These are phyloP conservation scores for Curvularia lunata DNA, from an alignment of 2,329 filamentous ascomycete genomes.

Conservation along the genomic window DNA sequence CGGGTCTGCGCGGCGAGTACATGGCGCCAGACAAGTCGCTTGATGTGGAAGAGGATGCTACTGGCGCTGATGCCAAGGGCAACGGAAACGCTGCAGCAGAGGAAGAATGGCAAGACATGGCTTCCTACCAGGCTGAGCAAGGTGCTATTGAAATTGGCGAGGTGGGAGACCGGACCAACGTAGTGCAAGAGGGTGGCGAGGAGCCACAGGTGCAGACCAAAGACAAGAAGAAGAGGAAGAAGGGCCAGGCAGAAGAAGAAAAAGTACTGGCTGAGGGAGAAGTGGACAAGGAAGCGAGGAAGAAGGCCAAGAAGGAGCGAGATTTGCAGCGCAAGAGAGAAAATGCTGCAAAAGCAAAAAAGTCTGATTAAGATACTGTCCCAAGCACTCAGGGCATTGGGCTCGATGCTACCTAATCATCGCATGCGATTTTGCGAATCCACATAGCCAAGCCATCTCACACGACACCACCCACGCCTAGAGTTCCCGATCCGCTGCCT, in stretches of 20 bases:
- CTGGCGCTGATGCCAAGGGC: conserved; percentile 13
- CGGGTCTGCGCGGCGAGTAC: conserved; percentile 59
- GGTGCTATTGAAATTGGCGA: conserved; percentile 52
- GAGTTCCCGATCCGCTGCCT: conserved; percentile 78
- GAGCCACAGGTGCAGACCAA: conserved; percentile 38
- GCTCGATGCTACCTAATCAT: conserved; percentile 10
- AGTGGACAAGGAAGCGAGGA: conserved; percentile 60
- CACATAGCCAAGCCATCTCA: conserved; percentile 7
- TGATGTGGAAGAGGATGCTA: conserved; percentile 44
- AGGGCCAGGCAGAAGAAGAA: conserved; percentile 23
- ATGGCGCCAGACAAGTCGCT: conserved; percentile 53
- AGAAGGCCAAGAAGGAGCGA: conserved; percentile 62
- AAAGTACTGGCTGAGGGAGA: conserved; percentile 17
- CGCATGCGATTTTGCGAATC: conserved; percentile 2
- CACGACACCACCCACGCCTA: conserved; percentile 50
- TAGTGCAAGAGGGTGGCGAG: conserved; percentile 39
- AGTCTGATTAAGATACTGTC: conserved; percentile 19
- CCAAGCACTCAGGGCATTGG: neutral
- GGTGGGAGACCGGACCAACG: conserved; percentile 45
- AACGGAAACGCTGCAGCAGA: conserved; percentile 18
- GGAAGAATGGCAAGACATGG: conserved; percentile 52
- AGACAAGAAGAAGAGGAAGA: conserved; percentile 43
- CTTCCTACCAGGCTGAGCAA: conserved; percentile 51
- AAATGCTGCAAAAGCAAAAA: conserved; percentile 39
- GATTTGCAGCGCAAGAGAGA: conserved; percentile 53